phyloP scores from a whole-genome alignment of 306 rosid species.

The Citrullus mucosospermus region DNA sequence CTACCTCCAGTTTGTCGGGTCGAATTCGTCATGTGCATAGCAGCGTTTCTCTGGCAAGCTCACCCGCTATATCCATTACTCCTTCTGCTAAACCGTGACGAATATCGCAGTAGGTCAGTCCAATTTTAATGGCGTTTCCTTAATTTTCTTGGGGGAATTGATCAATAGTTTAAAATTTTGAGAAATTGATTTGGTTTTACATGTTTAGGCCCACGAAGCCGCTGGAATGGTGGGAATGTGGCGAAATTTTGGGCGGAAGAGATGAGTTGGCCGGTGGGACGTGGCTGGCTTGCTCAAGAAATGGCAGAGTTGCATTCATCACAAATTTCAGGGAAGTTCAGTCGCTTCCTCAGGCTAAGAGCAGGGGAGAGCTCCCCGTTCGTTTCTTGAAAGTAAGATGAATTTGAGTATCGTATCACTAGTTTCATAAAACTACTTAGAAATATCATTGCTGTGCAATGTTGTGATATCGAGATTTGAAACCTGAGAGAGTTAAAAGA shows the following conservation, averaged over 20 bases:
- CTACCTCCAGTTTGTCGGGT: not conserved
- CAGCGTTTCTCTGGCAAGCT: conserved; percentile 52
- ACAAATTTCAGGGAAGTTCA: conserved; percentile 58
- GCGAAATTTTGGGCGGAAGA: conserved; percentile 48
- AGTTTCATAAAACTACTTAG: not conserved
- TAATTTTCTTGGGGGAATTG: not conserved
- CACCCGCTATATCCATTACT: conserved; percentile 53
- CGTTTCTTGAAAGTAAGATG: conserved; percentile 48
- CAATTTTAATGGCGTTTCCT: not conserved
- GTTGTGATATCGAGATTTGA: not conserved
- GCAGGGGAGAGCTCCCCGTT: conserved; percentile 59
- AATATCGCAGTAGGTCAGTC: conserved; percentile 41
- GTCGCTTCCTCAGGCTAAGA: conserved; percentile 29
- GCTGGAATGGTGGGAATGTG: conserved; percentile 60
- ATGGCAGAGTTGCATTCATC: conserved; percentile 54
- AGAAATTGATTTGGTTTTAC: not conserved
- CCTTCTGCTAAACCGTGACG: conserved; percentile 49
- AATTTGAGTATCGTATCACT: not conserved
- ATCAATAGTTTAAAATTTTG: not conserved
- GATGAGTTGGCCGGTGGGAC: conserved; percentile 64
- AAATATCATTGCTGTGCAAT: not conserved
- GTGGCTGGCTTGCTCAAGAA: conserved; percentile 46
- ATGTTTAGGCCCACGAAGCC: conserved; percentile 37
- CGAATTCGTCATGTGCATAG: conserved; percentile 39
- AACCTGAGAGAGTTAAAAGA: not conserved